Base-by-base conservation (phyloP, 169 alveolate species). In the Theileria equi region DNA sequence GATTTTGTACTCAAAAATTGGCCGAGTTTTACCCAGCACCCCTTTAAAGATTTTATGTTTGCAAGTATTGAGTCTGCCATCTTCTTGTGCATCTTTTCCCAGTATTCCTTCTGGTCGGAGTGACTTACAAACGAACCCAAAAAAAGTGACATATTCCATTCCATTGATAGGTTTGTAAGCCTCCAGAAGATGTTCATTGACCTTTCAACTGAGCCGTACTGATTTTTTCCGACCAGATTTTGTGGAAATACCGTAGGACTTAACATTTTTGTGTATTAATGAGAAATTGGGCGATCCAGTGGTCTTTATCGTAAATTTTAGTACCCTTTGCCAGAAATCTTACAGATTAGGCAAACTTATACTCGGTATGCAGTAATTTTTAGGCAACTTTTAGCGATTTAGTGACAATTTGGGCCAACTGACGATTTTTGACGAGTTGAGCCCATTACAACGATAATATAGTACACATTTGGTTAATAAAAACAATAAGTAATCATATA, bases 21-120 rank as follows among this genome's bases (percentile, higher is more conserved):
- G 21, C 97, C 97, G 8, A 93, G 94, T 63, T 91, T 93, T 28
- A 91, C 95, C 97, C 97, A 93, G 95, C 96, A 92, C 10, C 96
- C 94, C 62, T 89, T 78, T 50, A 93, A 65, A 36, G 90, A 93
- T 59, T 79, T 82, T 47, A 93, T 93, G 74, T 88, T 93, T 36
- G 79, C 84, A 84, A 94, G 76, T 48, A 91, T 88, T 36, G 84
- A 64, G 28, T 87, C 87, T 1, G 97, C 97, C 77, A 93, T 88
- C 35, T 89, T 90, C 45, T 87, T 88, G 67, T 93, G 97, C 38
- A 82, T 80, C 53, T 90, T 82, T 62, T 89, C 93, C 97, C 97
- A 92, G 80, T 89, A 93, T 38, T 81, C 89, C 19, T 73, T 58
- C 66, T 55, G 4, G 19, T 74, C 60, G 3, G 49, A 68, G 3